phyloP scores from a whole-genome alignment of 139 green algal genomes.

The Auxenochlorella pyrenoidosa region DNA sequence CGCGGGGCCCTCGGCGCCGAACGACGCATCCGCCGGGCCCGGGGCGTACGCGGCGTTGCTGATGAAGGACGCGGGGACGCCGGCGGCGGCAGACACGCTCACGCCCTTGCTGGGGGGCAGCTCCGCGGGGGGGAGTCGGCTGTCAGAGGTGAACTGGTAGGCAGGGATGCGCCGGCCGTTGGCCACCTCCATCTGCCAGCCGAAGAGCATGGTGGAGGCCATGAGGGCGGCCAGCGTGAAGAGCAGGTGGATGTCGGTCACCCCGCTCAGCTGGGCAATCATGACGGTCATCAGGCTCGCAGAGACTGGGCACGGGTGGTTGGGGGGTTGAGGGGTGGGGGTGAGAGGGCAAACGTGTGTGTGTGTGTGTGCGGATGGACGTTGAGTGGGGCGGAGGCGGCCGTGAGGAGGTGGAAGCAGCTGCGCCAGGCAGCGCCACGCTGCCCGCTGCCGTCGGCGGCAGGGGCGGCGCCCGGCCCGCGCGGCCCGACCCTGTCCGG shows the following conservation, averaged over 20 bases:
- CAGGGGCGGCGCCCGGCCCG: too few relatives aligned
- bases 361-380: too few relatives aligned
- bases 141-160: neutral
- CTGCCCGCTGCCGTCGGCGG: too few relatives aligned
- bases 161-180: slow-evolving; percentile 32
- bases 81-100: neutral
- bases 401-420: too few relatives aligned
- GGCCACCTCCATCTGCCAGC: slow-evolving; percentile 23
- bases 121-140: neutral
- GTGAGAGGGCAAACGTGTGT: neutral
- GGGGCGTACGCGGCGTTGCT: neutral
- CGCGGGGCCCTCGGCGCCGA: too few relatives aligned
- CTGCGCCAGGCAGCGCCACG: too few relatives aligned
- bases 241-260: slow-evolving; percentile 49
- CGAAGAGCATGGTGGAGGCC: slow-evolving; percentile 44
- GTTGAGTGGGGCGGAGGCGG: too few relatives aligned
- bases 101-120: neutral
- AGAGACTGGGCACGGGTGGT: slow-evolving; percentile 2
- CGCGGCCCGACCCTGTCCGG: too few relatives aligned
- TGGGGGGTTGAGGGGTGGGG: neutral
- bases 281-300: slow-evolving; percentile 46
- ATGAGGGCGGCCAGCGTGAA: slow-evolving; percentile 44
- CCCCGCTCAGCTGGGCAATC: slow-evolving; percentile 45
- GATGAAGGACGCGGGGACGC: slow-evolving; percentile 8
- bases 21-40: too few relatives aligned